A percentile compares a stretch with the other conserved stretches of the same genome.
phyloP scores from a whole-genome alignment of 2,329 filamentous ascomycete genomes.

The Botrytis pseudocinerea region DNA sequence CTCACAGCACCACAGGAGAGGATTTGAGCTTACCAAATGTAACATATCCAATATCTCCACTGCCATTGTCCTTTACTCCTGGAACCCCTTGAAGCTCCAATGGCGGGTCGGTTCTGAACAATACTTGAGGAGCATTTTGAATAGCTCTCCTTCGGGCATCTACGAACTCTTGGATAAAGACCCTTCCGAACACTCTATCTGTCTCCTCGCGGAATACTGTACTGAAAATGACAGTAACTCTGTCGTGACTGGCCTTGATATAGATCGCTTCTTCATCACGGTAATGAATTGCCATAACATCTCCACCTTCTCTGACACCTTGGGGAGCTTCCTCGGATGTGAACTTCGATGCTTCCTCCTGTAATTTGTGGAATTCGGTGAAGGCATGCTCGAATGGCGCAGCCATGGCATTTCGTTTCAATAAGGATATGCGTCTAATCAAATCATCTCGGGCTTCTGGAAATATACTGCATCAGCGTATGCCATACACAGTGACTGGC shows the following conservation, averaged over 20 bases:
- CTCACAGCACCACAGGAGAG: slow-evolving; percentile 28
- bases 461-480: slow-evolving; percentile 21
- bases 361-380: slow-evolving; percentile 82
- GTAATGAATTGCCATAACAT: slow-evolving; percentile 96
- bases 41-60: slow-evolving; percentile 91
- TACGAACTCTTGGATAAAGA: slow-evolving; percentile 98
- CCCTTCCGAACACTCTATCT: slow-evolving; percentile 94
- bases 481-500: not conserved
- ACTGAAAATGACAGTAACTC: slow-evolving; percentile 98
- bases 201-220: slow-evolving; percentile 98
- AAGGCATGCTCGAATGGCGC: slow-evolving; percentile 98
- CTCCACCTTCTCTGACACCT: slow-evolving; percentile 82
- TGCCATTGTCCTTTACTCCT: slow-evolving; percentile 73
- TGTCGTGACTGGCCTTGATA: slow-evolving; percentile 94
- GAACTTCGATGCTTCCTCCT: slow-evolving; percentile 87
- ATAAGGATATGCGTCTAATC: slow-evolving; percentile 79
- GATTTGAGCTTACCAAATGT: slow-evolving; percentile 74
- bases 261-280: slow-evolving; percentile 98
- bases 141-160: slow-evolving; percentile 93
- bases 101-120: slow-evolving; percentile 93
- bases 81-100: slow-evolving; percentile 85
- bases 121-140: slow-evolving; percentile 95
- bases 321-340: slow-evolving; percentile 93
- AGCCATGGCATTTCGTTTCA: slow-evolving; percentile 99
- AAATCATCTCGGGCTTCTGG: slow-evolving; percentile 80